phyloP scores from a whole-genome alignment of 192 early-diverging fungal genomes.

The Coemansia biformis region DNA sequence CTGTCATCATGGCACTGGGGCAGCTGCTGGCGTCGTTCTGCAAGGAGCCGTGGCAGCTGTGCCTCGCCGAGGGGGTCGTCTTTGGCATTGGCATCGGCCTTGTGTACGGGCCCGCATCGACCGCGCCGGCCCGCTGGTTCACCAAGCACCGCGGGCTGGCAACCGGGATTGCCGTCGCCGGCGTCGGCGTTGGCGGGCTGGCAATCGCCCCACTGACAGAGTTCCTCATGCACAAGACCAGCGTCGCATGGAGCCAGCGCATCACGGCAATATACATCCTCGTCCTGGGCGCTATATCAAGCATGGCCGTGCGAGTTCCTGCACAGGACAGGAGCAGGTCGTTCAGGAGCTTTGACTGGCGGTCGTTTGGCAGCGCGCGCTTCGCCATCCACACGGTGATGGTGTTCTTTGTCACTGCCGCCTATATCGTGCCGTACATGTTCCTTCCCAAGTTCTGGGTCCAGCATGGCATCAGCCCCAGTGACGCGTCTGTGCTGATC shows the following conservation, averaged over 20 bases:
- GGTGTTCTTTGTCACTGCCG: constrained; percentile 44
- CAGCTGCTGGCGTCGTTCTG: constrained; percentile 58
- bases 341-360: constrained; percentile 34
- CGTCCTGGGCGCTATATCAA: constrained; percentile 33
- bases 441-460: constrained; percentile 42
- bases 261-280: constrained; percentile 47
- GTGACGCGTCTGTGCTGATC: constrained; percentile 38
- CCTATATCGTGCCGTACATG: constrained; percentile 41
- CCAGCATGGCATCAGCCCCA: constrained; percentile 22
- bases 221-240: constrained; percentile 27
- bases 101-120: constrained; percentile 56
- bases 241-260: constrained; percentile 51
- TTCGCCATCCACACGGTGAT: constrained; percentile 34
- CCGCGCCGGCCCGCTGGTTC: constrained; percentile 63
- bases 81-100: constrained; percentile 57
- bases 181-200: constrained; percentile 62
- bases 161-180: constrained; percentile 61
- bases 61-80: constrained; percentile 60
- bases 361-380: constrained; percentile 21
- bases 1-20: constrained; percentile 48
- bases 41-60: constrained; percentile 62
- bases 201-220: constrained; percentile 54
- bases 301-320: constrained; percentile 32
- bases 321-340: constrained; percentile 20
- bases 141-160: constrained; percentile 54